These are phyloP conservation scores for Neocucurbitaria cava DNA, from an alignment of 2,329 filamentous ascomycete species.

Conservation along the genomic window DNA sequence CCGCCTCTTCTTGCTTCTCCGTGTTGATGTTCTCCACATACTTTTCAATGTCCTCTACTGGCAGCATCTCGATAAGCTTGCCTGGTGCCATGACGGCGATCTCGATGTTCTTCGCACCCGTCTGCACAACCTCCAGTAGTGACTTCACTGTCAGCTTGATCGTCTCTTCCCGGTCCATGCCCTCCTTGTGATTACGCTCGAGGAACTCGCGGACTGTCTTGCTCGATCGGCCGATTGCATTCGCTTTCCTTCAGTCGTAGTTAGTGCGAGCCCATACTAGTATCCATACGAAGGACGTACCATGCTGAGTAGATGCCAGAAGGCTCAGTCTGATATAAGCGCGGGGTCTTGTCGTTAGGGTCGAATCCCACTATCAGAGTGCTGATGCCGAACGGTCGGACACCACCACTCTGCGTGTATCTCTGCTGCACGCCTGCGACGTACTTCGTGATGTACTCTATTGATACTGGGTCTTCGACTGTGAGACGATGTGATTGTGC, in stretches of 20 bases:
- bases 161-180: conserved; percentile 94
- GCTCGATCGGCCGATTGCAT: conserved; percentile 96
- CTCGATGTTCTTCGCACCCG: conserved; percentile 99
- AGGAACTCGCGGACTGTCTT: conserved; percentile 99
- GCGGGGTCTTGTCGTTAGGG: conserved; percentile 84
- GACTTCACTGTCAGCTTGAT: conserved; percentile 99
- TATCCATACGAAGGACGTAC: conserved; percentile 60
- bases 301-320: conserved; percentile 99
- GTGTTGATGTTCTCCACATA: conserved; percentile 99
- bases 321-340: conserved; percentile 98
- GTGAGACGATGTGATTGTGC: conserved; percentile 97
- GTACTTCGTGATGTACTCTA: conserved; percentile 99
- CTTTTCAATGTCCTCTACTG: conserved; percentile 92
- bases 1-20: conserved; percentile 98
- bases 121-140: conserved; percentile 95
- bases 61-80: conserved; percentile 89
- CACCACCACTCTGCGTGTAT: conserved; percentile 98
- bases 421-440: conserved; percentile 97
- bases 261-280: not conserved
- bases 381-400: conserved; percentile 97
- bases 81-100: conserved; percentile 97
- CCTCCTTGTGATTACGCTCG: conserved; percentile 97
- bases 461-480: conserved; percentile 94
- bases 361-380: conserved; percentile 99
- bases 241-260: conserved; percentile 81